Base-by-base conservation (phyloP, 1,284 basidiomycete genomes). In the Pseudozyma sp. region DNA sequence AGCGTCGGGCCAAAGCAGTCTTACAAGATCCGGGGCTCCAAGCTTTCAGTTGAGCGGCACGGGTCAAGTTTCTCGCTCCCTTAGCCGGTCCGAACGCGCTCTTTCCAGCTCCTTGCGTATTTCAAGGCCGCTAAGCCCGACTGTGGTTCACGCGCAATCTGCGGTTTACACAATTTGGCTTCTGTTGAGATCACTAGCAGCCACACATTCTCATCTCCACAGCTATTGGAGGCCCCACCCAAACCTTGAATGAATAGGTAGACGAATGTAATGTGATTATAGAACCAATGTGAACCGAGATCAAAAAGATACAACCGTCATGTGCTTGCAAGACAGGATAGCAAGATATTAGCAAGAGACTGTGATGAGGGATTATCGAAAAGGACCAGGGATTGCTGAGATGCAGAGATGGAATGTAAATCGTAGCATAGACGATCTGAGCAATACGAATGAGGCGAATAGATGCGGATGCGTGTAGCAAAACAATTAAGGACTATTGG, bases 271-370 rank as follows among this genome's bases (percentile, higher is more conserved):
- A 57, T 65, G 68, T 65, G 59, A 70, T 70, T 65, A 70, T 16
- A 65, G 62, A 49, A 52, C 38, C 68, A 58, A 43, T 65, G 58
- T 60, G 44, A 47, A 53, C 42, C 38, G 19, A 51, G 14, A 52
- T 25, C 43, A 57, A 43, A 43, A 34, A 16, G 45, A 31, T 61
- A 61, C 59, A 58, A 57, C 35, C 44, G 66, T 47, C 44, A 12
- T 21, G 14, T 42, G 18, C 36, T 16, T 45, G 47, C 10, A 39
- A 52, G 52, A 35, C 51, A 47, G n/a, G 45, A 51, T 47, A 38
- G 47, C 18, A 58, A 53, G 63, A 56, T 57, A 65, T 65, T 65
- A 70, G 68, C 68, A 70, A 65, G 68, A 58, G 40, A 70, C 36
- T 35, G 25, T 48, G 9, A 50, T 53, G 47, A 36, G 39, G 7